Conservation (phyloP, 1,139 yeast genomes). For the Geotrichum aggregatum region DNA sequence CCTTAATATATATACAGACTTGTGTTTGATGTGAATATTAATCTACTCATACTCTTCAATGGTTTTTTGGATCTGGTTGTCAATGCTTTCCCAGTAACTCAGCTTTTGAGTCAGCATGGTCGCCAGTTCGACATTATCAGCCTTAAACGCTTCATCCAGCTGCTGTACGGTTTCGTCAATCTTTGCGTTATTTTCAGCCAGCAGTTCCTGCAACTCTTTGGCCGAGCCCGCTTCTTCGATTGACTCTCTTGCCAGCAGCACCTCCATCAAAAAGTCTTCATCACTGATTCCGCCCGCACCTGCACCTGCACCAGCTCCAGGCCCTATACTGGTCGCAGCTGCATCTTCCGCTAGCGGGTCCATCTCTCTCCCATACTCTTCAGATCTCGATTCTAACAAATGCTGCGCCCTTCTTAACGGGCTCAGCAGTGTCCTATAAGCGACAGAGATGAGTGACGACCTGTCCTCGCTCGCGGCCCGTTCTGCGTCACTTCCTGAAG, state of each 20-base stretch:
- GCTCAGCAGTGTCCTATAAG: slow-evolving; percentile 63
- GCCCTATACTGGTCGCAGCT: neutral
- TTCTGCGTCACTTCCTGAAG: slow-evolving; percentile 21
- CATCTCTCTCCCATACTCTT: slow-evolving; percentile 40
- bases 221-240: slow-evolving; percentile 60
- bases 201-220: slow-evolving; percentile 52
- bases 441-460: slow-evolving; percentile 63
- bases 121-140: slow-evolving; percentile 51
- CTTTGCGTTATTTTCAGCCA: slow-evolving; percentile 53
- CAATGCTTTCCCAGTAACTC: slow-evolving; percentile 81
- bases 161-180: slow-evolving; percentile 43
- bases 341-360: slow-evolving; percentile 36
- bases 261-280: slow-evolving; percentile 62
- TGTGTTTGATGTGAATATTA: neutral
- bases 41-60: slow-evolving; percentile 10
- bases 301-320: slow-evolving; percentile 27
- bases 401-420: slow-evolving; percentile 71
- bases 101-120: slow-evolving; percentile 64
- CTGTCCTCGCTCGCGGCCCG: slow-evolving; percentile 32
- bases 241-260: slow-evolving; percentile 76
- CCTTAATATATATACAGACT: neutral
- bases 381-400: slow-evolving; percentile 44
- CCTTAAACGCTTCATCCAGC: slow-evolving; percentile 41
- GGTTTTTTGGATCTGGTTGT: slow-evolving; percentile 63
- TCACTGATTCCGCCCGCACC: slow-evolving; percentile 43